Evolutionary conservation across 2,329 filamentous ascomycete species (phyloP).

Genomic region (Aspergillus piperis): DNA sequence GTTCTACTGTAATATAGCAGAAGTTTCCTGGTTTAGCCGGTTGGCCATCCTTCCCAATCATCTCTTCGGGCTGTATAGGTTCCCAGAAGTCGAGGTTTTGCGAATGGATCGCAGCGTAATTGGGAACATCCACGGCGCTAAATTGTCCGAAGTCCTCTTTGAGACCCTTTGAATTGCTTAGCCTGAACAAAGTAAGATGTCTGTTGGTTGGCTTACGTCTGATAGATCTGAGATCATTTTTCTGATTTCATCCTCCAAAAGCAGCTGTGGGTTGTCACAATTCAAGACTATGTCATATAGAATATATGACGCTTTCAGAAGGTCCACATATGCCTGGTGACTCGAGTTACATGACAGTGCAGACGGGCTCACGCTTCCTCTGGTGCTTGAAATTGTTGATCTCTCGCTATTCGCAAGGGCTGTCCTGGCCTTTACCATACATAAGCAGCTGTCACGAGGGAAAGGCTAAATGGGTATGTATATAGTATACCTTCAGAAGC

Average conservation of each 20-base stretch:
- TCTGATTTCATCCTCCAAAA: slow-evolving; percentile 32
- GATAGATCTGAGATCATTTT: slow-evolving; percentile 35
- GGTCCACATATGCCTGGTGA: slow-evolving; percentile 35
- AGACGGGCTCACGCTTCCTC: slow-evolving; percentile 29
- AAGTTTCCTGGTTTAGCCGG: slow-evolving; percentile 25
- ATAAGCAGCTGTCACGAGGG: background rate
- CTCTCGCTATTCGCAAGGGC: slow-evolving; percentile 27
- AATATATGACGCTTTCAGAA: slow-evolving; percentile 36
- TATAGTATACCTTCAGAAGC: slow-evolving; percentile 32
- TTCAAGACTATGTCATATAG: slow-evolving; percentile 34
- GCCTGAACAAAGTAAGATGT: background rate
- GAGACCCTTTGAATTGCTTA: slow-evolving; percentile 23
- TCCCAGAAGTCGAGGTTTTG: slow-evolving; percentile 35
- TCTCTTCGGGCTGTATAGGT: slow-evolving; percentile 32
- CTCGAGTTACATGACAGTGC: slow-evolving; percentile 21
- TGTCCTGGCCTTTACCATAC: slow-evolving; percentile 21
- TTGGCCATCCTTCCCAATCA: slow-evolving; percentile 16
- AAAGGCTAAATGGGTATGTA: background rate
- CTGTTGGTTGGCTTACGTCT: slow-evolving; percentile 20
- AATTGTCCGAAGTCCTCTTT: slow-evolving; percentile 32
- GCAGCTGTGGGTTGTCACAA: slow-evolving; percentile 22
- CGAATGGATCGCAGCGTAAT: slow-evolving; percentile 21
- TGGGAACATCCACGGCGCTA: slow-evolving; percentile 28
- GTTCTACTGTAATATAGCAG: slow-evolving; percentile 33
- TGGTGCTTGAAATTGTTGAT: slow-evolving; percentile 19